phyloP scores from a whole-genome alignment of 1,284 basidiomycete species.

The Vanrija sp. region DNA sequence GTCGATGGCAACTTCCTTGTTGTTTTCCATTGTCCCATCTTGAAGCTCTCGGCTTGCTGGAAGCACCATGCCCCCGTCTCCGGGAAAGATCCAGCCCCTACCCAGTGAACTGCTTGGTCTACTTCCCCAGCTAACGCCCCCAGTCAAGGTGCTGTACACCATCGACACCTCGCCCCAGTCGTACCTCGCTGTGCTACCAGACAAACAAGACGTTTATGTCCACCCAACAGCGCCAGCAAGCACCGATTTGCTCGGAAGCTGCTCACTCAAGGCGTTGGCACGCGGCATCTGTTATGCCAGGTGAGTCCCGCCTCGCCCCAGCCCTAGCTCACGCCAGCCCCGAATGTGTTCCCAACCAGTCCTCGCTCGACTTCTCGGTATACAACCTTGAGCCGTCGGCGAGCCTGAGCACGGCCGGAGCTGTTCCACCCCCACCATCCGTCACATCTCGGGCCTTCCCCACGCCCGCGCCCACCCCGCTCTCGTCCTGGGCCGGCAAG shows the following conservation, averaged over 20 bases:
- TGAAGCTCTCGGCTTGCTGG: too few relatives aligned
- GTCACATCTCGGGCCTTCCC: constrained; percentile 4
- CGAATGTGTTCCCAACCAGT: constrained; percentile 37
- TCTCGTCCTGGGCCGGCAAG: constrained; percentile 36
- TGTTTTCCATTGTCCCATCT: too few relatives aligned
- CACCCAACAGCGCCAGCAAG: constrained; percentile 20
- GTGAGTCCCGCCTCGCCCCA: constrained; percentile 11
- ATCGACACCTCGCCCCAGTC: constrained; percentile 39
- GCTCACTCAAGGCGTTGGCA: constrained; percentile 33
- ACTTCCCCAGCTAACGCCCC: not conserved
- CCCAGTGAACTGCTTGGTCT: constrained; percentile 26
- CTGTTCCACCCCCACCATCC: constrained; percentile 2
- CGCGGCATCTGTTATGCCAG: constrained; percentile 44
- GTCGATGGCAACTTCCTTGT: too few relatives aligned
- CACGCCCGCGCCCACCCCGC: not conserved
- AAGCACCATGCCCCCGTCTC: constrained; percentile 37
- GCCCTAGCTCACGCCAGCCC: constrained; percentile 21
- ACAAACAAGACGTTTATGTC: constrained; percentile 38
- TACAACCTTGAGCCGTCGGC: constrained; percentile 41
- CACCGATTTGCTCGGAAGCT: constrained; percentile 27
- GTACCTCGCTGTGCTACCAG: constrained; percentile 37
- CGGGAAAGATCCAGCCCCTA: constrained; percentile 40
- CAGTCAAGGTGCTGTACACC: constrained; percentile 46
- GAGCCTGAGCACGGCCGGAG: constrained; percentile 11
- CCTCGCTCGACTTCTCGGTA: constrained; percentile 40